Evolutionary conservation across 2,329 filamentous ascomycete genomes (phyloP).

Genomic region (Phaeosphaeria sp.): DNA sequence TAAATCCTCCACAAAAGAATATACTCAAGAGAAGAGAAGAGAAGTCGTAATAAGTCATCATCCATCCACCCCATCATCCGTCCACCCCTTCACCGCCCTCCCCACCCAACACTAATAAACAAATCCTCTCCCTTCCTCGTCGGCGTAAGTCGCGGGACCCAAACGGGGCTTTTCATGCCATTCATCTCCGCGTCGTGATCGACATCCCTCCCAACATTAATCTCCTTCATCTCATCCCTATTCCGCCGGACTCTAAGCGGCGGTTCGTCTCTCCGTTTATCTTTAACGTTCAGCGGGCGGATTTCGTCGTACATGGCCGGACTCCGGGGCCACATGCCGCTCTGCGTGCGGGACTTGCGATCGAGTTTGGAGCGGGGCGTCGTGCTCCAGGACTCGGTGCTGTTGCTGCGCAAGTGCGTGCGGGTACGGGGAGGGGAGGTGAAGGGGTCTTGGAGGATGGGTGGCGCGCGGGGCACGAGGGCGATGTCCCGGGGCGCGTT

Average conservation of each 20-base stretch:
- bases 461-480: slow-evolving; percentile 8
- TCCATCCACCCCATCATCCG: too few relatives aligned
- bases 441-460: slow-evolving; percentile 37
- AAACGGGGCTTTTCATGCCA: slow-evolving; percentile 56
- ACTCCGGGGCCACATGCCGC: slow-evolving; percentile 34
- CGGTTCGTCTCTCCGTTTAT: slow-evolving; percentile 3
- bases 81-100: slow-evolving; percentile 11
- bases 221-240: slow-evolving; percentile 23
- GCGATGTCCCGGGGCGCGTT: slow-evolving; percentile 2
- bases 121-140: slow-evolving; percentile 71
- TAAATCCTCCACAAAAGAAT: neutral
- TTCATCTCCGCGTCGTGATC: slow-evolving; percentile 24
- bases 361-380: slow-evolving; percentile 26
- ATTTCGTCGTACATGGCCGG: slow-evolving; percentile 39
- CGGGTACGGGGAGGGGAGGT: slow-evolving; percentile 33
- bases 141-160: slow-evolving; percentile 72
- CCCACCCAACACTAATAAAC: slow-evolving; percentile 54
- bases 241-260: slow-evolving; percentile 33
- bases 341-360: slow-evolving; percentile 30
- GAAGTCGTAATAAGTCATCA: slow-evolving; percentile 5
- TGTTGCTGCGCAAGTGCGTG: slow-evolving; percentile 32
- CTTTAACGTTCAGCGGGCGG: slow-evolving; percentile 34
- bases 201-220: slow-evolving; percentile 24
- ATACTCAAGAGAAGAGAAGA: slow-evolving; percentile 6
- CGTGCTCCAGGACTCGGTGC: slow-evolving; percentile 31